These are phyloP conservation scores for Coemansia sp. DNA, from an alignment of 192 early-diverging fungal species.

Conservation along the genomic window DNA sequence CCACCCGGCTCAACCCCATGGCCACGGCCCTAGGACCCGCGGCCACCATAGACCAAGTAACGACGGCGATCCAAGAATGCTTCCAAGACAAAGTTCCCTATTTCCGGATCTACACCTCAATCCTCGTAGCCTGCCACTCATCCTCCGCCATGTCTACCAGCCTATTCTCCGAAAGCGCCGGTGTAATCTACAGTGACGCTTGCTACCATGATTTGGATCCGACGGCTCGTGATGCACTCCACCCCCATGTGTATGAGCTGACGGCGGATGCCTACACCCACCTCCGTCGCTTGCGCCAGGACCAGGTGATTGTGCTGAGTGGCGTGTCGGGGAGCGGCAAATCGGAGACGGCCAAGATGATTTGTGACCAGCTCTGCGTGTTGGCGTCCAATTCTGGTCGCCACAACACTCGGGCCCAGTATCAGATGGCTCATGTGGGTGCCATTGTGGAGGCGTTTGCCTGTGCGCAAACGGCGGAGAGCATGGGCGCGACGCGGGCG, in stretches of 20 bases:
- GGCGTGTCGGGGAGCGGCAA: conserved; percentile 90
- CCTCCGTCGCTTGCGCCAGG: conserved; percentile 76
- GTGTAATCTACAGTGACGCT: conserved; percentile 42
- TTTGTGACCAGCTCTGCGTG: conserved; percentile 63
- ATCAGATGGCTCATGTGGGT: conserved; percentile 65
- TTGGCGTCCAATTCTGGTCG: conserved; percentile 68
- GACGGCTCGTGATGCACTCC: conserved; percentile 37
- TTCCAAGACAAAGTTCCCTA: conserved; percentile 32
- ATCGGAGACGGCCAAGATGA: conserved; percentile 66
- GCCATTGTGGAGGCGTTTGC: conserved; percentile 84
- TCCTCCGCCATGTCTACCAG: conserved; percentile 20
- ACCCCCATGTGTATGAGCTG: conserved; percentile 80
- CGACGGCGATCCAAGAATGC: conserved; percentile 17
- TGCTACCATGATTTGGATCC: conserved; percentile 50
- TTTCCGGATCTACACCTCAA: conserved; percentile 43
- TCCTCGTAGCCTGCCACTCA: conserved; percentile 44
- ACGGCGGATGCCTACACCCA: conserved; percentile 84
- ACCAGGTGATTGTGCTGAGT: conserved; percentile 82
- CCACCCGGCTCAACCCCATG: neutral
- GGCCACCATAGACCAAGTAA: conserved; percentile 28
- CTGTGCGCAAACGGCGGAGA: conserved; percentile 70
- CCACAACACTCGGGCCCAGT: conserved; percentile 60
- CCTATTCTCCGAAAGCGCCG: conserved; percentile 34
- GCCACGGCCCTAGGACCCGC: conserved; percentile 3
- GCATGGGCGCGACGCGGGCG: conserved; percentile 79